Conservation (phyloP, 140 eudicot species). For the Senecio squalidus region DNA sequence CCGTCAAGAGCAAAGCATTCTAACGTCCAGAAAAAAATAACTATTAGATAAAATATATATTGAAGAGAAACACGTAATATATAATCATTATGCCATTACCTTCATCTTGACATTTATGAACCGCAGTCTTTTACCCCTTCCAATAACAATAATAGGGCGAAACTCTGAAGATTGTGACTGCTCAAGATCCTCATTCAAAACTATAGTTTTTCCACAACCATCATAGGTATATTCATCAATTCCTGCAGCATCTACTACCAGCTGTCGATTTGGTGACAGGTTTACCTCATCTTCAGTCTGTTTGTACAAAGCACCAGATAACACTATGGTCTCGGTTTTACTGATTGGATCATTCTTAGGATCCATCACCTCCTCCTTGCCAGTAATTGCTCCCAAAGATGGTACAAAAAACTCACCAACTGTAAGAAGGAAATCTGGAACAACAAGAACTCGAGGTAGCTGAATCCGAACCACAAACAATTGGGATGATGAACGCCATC, state of each 20-base stretch:
- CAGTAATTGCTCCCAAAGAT: conserved; percentile 77
- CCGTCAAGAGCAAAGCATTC: no score
- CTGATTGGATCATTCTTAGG: conserved; percentile 86
- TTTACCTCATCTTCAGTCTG: conserved; percentile 75
- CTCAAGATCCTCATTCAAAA: no score
- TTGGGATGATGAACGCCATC: conserved; percentile 81
- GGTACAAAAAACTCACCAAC: conserved; percentile 94
- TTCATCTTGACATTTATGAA: no score
- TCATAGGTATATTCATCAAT: conserved; percentile 81
- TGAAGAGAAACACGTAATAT: no score
- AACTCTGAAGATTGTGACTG: no score
- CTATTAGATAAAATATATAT: no score
- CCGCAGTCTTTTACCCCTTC: no score
- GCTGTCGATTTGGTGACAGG: conserved; percentile 68
- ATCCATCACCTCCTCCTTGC: conserved; percentile 94
- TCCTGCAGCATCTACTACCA: conserved; percentile 77
- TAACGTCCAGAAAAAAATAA: not conserved
- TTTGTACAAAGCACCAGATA: conserved; percentile 49
- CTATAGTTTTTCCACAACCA: conserved; percentile 79
- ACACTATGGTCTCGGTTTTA: conserved; percentile 48
- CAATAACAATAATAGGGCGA: conserved; percentile 79
- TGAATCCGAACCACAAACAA: conserved; percentile 78
- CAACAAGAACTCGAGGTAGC: conserved; percentile 93
- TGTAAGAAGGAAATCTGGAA: conserved; percentile 93
- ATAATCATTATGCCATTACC: no score